phyloP scores from a whole-genome alignment of 768 basidiomycete genomes.

The Flagelloscypha sp. region DNA sequence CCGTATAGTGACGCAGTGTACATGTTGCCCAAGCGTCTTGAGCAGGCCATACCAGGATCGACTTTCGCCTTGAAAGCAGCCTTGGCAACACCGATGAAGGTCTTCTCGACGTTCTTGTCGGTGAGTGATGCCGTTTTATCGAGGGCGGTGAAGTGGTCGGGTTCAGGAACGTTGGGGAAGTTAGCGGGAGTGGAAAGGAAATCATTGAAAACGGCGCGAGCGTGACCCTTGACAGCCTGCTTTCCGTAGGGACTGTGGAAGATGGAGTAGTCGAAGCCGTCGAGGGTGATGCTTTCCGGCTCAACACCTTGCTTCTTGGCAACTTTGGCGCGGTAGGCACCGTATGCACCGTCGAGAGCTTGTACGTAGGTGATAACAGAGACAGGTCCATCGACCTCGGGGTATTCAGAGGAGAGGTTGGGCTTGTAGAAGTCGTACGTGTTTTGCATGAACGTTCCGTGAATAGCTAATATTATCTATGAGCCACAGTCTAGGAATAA shows the following conservation, averaged over 20 bases:
- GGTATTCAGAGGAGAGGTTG: constrained; percentile 88
- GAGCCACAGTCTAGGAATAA: constrained; percentile 8
- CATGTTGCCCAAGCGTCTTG: constrained; percentile 93
- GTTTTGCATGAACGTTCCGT: constrained; percentile 96
- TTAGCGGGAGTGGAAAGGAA: constrained; percentile 72
- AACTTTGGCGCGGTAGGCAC: constrained; percentile 74
- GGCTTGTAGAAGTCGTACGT: constrained; percentile 99
- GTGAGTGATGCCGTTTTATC: constrained; percentile 68
- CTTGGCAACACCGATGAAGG: constrained; percentile 78
- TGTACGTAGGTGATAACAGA: constrained; percentile 93
- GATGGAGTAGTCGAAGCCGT: constrained; percentile 83
- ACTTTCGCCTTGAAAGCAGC: constrained; percentile 66
- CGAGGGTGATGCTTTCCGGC: constrained; percentile 55
- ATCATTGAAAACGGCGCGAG: constrained; percentile 87
- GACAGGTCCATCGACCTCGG: constrained; percentile 94
- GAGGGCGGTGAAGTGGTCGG: constrained; percentile 60
- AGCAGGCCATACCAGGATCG: constrained; percentile 77
- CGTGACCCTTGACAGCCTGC: constrained; percentile 95
- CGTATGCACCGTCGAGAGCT: constrained; percentile 86
- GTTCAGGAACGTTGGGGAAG: constrained; percentile 62
- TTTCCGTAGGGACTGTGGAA: constrained; percentile 99
- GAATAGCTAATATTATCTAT: constrained; percentile 55
- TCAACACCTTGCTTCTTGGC: constrained; percentile 42
- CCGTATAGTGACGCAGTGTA: constrained; percentile 96
- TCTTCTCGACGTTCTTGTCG: constrained; percentile 96